Percentiles rank a stretch among this genome's conserved stretches.
phyloP scores from a whole-genome alignment of 805 yeast species.

The Starmerella floricola region DNA sequence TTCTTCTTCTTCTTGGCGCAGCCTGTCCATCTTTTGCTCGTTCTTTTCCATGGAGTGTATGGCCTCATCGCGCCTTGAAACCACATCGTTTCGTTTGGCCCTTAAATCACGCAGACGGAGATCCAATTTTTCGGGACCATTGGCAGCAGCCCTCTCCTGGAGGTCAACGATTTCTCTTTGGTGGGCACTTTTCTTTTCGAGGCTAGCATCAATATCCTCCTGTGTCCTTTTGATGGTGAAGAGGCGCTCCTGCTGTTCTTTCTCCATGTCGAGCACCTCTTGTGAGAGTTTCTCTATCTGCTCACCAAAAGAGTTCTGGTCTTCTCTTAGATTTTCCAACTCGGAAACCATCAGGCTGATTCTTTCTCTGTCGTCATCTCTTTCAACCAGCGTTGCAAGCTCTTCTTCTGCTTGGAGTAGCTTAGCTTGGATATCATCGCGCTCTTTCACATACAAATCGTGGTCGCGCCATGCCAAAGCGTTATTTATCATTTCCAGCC shows the following conservation, averaged over 20 bases:
- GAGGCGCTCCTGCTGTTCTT: background rate
- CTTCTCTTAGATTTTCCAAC: too few relatives aligned
- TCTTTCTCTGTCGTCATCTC: too few relatives aligned
- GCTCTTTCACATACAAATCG: background rate
- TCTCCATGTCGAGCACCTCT: background rate
- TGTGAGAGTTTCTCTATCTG: too few relatives aligned
- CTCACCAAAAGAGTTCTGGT: too few relatives aligned
- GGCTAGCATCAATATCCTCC: constrained; percentile 5
- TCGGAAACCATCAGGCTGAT: too few relatives aligned
- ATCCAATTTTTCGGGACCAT: background rate
- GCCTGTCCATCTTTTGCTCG: too few relatives aligned
- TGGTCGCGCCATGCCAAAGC: constrained; percentile 6
- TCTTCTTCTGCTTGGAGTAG: background rate
- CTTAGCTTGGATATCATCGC: background rate
- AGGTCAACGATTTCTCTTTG: constrained; percentile 19
- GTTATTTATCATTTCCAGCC: constrained; percentile 1
- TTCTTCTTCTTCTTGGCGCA: too few relatives aligned
- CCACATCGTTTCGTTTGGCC: background rate
- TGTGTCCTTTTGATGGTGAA: constrained; percentile 4
- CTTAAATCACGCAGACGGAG: background rate
- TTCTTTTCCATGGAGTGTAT: too few relatives aligned
- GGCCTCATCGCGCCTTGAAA: too few relatives aligned
- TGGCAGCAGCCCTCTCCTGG: constrained; percentile 3
- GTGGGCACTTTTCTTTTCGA: background rate
- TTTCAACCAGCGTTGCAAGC: background rate